Evolutionary conservation across 305 asterid species (phyloP).

Genomic region (Withania somnifera): DNA sequence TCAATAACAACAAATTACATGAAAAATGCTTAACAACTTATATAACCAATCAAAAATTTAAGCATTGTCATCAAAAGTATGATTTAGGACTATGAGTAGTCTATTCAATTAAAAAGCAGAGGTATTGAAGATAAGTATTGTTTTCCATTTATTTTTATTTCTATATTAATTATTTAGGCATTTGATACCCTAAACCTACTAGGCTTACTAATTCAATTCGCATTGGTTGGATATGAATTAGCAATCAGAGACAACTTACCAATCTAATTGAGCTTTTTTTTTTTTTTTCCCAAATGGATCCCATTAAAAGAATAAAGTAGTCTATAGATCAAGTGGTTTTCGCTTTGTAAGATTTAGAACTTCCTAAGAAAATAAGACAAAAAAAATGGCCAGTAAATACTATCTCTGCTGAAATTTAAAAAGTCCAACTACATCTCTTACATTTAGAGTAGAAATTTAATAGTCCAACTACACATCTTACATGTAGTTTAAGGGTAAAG

Average conservation of each 20-base stretch:
- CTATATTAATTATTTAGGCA: not conserved
- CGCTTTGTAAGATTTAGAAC: too few relatives aligned
- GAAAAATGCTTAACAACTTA: not conserved
- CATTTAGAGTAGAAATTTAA: not conserved
- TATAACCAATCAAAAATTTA: not conserved
- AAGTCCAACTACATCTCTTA: too few relatives aligned
- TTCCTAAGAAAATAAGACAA: too few relatives aligned
- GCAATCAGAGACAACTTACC: too few relatives aligned
- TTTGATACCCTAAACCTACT: not conserved
- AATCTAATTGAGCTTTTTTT: too few relatives aligned
- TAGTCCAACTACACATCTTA: not conserved
- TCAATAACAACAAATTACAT: not conserved
- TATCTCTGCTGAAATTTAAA: too few relatives aligned
- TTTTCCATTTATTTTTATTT: not conserved
- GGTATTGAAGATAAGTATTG: not conserved
- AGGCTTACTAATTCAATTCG: not conserved
- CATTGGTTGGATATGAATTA: too few relatives aligned
- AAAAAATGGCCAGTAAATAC: too few relatives aligned
- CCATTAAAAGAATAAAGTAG: not conserved
- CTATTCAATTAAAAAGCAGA: not conserved
- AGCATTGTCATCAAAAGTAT: not conserved
- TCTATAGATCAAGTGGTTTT: not conserved
- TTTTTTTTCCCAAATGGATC: too few relatives aligned
- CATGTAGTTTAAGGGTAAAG: not conserved
- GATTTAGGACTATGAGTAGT: not conserved